These are phyloP conservation scores for Ganoderma leucocontextum DNA, from an alignment of 1,284 basidiomycete species.

Conservation along the genomic window DNA sequence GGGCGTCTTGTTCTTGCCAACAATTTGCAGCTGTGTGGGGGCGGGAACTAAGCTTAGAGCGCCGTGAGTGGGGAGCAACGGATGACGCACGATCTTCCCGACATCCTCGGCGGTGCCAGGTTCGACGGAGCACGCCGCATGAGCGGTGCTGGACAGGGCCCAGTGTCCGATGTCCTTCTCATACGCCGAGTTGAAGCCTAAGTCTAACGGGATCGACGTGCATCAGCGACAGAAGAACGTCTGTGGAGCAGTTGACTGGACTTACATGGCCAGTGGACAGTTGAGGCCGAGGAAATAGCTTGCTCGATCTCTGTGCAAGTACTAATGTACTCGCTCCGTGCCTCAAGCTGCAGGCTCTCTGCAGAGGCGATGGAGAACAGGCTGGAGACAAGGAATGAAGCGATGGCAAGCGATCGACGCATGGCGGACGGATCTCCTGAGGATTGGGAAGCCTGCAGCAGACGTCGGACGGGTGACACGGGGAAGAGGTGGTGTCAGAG, in stretches of 20 bases:
- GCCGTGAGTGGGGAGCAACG: background rate
- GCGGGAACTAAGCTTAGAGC: background rate
- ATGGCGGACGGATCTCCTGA: slow-evolving; percentile 3
- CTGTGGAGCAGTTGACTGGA: background rate
- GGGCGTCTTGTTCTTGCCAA: slow-evolving; percentile 47
- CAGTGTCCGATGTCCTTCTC: slow-evolving; percentile 41
- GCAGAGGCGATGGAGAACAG: slow-evolving; percentile 11
- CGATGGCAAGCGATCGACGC: slow-evolving; percentile 31
- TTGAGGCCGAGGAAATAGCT: slow-evolving; percentile 40
- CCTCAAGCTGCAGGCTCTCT: slow-evolving; percentile 12
- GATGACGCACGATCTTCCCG: slow-evolving; percentile 34
- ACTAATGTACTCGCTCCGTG: slow-evolving; percentile 10
- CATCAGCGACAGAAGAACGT: background rate
- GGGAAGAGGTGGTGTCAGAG: slow-evolving; percentile 3
- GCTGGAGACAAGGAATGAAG: slow-evolving; percentile 23
- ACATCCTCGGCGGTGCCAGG: slow-evolving; percentile 41
- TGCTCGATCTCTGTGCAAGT: slow-evolving; percentile 34
- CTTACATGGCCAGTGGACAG: slow-evolving; percentile 46
- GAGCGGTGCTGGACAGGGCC: slow-evolving; percentile 38
- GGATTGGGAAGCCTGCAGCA: background rate
- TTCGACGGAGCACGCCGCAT: slow-evolving; percentile 36
- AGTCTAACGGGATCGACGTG: slow-evolving; percentile 13
- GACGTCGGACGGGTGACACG: slow-evolving; percentile 4
- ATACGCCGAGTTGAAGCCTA: slow-evolving; percentile 29
- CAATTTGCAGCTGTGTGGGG: slow-evolving; percentile 50